A percentile compares a stretch with the other conserved stretches of the same genome.
Conservation (phyloP, 345 rosid species). For the Populus tremula region DNA sequence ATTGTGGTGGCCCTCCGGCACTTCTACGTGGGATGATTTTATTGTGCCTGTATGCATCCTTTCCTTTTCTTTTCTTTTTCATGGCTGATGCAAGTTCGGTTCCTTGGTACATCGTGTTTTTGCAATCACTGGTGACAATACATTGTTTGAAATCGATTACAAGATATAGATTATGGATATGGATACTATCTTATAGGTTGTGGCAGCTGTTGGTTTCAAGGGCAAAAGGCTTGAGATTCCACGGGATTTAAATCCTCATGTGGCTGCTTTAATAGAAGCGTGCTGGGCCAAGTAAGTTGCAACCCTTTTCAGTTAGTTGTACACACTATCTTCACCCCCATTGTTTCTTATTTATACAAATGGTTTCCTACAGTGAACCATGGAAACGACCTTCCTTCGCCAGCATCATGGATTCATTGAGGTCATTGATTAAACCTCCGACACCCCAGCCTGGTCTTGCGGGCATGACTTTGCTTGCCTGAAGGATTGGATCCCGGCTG, state of each 20-base stretch:
- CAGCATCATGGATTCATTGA: conserved; percentile 74
- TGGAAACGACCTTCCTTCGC: conserved; percentile 97
- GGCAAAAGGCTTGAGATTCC: conserved; percentile 92
- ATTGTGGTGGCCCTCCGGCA: background rate
- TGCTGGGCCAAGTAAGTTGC: conserved; percentile 84
- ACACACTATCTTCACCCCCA: background rate
- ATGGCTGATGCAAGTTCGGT: background rate
- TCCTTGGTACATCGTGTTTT: background rate
- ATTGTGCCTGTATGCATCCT: background rate
- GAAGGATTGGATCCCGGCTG: conserved; percentile 19
- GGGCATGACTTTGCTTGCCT: conserved; percentile 46
- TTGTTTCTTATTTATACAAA: conserved; percentile 4
- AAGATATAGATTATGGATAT: background rate
- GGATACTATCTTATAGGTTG: conserved; percentile 56
- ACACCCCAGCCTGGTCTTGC: conserved; percentile 54
- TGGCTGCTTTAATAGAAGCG: conserved; percentile 79
- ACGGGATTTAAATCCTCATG: conserved; percentile 66
- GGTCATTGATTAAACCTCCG: conserved; percentile 62
- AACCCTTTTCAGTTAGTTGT: too few species aligned
- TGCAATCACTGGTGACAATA: background rate
- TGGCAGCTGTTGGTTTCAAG: conserved; percentile 98
- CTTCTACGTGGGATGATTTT: background rate
- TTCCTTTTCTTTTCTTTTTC: background rate
- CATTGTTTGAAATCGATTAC: background rate
- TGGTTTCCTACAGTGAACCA: conserved; percentile 63